Base-by-base conservation (phyloP, 73 alveolate species). In the Paraurostyla sp. region DNA sequence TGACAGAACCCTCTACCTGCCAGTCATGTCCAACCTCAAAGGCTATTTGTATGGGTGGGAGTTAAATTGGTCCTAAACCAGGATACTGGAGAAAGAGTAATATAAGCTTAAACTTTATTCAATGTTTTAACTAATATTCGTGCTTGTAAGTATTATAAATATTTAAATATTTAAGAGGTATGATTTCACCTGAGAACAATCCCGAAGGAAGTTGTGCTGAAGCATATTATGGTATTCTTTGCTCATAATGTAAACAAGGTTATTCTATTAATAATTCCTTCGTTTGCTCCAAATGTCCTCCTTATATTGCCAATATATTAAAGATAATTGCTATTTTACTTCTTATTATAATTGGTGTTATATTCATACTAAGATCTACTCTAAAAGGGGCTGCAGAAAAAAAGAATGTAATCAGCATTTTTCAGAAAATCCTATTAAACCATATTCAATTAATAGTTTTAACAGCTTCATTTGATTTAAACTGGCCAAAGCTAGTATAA, bases 221-320 rank as follows among this genome's bases (percentile, higher is more conserved):
- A 18, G 95, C 94, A 20, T 89, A 92, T 38, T 27, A 52, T 42
- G 97, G 97, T 22, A 71, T 88, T 43, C 80, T 92, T 0, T 92
- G 97, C 54, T 76, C 93, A 46, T 76, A 85, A 32, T 92, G 97
- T 51, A 68, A 69, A 20, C 30, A 35, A 13, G 97, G 95, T n/a
- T 92, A 82, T 62, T 46, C 88, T 25, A 33, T 69, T 50, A 45
- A 41, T 18, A 86, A 90, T 22, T 15, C 42, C 15, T 62, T 49
- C 43, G 30, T 43, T 46, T 92, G 97, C 81, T 27, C 89, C 29
- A 83, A 89, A 57, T 92, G 97, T 65, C 94, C 93, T n/a, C 88
- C 58, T 40, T 27, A n/a, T 6, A 27, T 18, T 0, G 16, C n/a
- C 25, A 92, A 88, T 45, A 7, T 86, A 30, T 3, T 88, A 27